Conservation (phyloP, 345 rosid genomes). For the Citrus medica region DNA sequence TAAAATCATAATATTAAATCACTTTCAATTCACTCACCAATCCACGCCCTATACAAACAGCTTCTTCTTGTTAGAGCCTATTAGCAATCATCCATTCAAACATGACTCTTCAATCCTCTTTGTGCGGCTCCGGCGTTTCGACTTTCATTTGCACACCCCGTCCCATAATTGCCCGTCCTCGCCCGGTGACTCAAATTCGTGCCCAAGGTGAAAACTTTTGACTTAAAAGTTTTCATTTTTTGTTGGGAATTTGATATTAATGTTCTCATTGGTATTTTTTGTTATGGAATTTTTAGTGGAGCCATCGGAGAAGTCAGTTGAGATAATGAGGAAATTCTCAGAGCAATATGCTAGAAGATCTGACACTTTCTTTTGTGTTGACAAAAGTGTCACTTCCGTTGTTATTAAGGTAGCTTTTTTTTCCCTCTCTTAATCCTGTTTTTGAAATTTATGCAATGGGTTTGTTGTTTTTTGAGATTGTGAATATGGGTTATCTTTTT, state of each 20-base stretch:
- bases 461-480: not conserved
- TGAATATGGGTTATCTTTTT: not conserved
- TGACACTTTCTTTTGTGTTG: conserved; percentile 89
- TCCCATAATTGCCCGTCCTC: conserved; percentile 25
- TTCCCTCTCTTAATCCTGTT: not conserved
- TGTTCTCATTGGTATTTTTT: not conserved
- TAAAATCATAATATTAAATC: not conserved
- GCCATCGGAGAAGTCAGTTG: conserved; percentile 84
- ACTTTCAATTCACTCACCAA: no score
- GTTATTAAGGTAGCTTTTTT: conserved; percentile 67
- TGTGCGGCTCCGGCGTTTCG: conserved; percentile 40
- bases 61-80: not conserved
- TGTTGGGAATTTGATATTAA: not conserved
- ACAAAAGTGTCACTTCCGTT: conserved; percentile 92
- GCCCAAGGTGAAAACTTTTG: conserved; percentile 35
- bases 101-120: conserved; percentile 54
- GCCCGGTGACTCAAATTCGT: conserved; percentile 35
- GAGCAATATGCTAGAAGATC: conserved; percentile 96
- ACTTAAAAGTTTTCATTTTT: not conserved
- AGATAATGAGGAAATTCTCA: conserved; percentile 95
- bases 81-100: conserved; percentile 1
- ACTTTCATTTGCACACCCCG: conserved; percentile 25
- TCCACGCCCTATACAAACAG: no score
- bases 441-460: not conserved
- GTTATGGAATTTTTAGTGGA: conserved; percentile 45